A percentile compares a stretch with the other conserved stretches of the same genome.
Conservation (phyloP, 2,329 filamentous ascomycete genomes). For the Neonectria coccinea region DNA sequence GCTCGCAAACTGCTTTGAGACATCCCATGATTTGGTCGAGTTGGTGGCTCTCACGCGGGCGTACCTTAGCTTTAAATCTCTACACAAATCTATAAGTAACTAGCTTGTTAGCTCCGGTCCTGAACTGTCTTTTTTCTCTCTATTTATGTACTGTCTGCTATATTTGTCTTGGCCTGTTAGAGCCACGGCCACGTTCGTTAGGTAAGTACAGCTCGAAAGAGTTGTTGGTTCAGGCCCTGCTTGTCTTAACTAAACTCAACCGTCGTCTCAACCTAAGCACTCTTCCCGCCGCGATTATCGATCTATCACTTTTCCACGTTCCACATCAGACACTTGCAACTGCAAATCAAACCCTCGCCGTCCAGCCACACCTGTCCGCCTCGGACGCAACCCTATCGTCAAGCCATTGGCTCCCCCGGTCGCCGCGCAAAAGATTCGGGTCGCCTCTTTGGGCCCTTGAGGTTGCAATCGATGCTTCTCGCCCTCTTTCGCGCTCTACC, state of each 20-base stretch:
- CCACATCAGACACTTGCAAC: slow-evolving; percentile 17
- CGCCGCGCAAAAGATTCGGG: slow-evolving; percentile 7
- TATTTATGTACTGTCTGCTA: not conserved
- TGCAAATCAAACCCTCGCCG: slow-evolving; percentile 23
- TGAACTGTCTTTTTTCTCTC: not conserved
- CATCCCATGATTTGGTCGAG: slow-evolving; percentile 6
- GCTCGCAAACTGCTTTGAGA: not conserved
- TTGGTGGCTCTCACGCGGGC: not conserved
- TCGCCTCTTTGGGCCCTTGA: slow-evolving; percentile 11
- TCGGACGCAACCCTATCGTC: slow-evolving; percentile 17
- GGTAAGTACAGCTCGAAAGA: slow-evolving; percentile 4
- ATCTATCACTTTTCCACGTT: slow-evolving; percentile 17
- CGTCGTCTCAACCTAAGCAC: slow-evolving; percentile 12
- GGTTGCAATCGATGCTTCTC: slow-evolving; percentile 17
- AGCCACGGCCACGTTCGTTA: slow-evolving; percentile 1
- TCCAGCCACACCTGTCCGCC: slow-evolving; percentile 13
- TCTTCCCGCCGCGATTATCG: slow-evolving; percentile 18
- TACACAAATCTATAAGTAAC: not conserved
- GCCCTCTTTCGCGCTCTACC: not conserved
- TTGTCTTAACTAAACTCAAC: slow-evolving; percentile 3
- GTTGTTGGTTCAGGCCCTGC: slow-evolving; percentile 1
- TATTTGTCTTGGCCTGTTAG: slow-evolving; percentile 9
- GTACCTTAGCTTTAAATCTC: not conserved
- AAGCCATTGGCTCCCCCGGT: slow-evolving; percentile 2
- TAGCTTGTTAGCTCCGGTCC: not conserved